A percentile compares a stretch with the other conserved stretches of the same genome.
Conservation (phyloP, 2,329 filamentous ascomycete species). For the Aspergillus phoenicis region DNA sequence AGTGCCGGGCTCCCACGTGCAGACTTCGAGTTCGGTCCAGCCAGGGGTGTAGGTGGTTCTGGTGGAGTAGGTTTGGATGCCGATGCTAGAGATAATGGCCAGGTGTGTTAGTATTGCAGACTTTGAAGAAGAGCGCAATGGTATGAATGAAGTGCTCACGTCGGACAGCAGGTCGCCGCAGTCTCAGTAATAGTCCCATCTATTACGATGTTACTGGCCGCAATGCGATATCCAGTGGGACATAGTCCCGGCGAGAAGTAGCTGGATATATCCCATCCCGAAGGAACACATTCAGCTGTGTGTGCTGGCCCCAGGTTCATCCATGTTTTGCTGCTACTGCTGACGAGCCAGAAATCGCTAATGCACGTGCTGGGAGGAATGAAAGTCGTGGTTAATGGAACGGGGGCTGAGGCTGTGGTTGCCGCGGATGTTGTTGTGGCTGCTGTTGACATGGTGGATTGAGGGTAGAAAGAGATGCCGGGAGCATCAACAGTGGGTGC, state of each 20-base stretch:
- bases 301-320: neutral
- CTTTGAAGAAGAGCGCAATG: neutral
- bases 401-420: neutral
- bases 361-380: neutral
- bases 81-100: neutral
- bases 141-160: neutral
- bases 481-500: neutral
- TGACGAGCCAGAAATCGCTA: neutral
- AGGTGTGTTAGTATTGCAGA: neutral
- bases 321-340: constrained; percentile 3
- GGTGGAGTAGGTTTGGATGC: neutral
- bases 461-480: neutral
- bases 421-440: neutral
- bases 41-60: constrained; percentile 1
- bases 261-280: neutral
- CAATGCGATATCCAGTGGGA: neutral
- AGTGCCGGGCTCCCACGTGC: neutral
- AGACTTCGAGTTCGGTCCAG: constrained; percentile 1
- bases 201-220: neutral
- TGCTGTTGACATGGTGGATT: neutral
- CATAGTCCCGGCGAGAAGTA: constrained; percentile 1
- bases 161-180: neutral
- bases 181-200: neutral
- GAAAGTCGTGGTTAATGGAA: neutral
- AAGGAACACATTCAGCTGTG: neutral